Evolutionary conservation across 1,284 basidiomycete genomes (phyloP).

Genomic region (Coniferiporia sulphurascens): DNA sequence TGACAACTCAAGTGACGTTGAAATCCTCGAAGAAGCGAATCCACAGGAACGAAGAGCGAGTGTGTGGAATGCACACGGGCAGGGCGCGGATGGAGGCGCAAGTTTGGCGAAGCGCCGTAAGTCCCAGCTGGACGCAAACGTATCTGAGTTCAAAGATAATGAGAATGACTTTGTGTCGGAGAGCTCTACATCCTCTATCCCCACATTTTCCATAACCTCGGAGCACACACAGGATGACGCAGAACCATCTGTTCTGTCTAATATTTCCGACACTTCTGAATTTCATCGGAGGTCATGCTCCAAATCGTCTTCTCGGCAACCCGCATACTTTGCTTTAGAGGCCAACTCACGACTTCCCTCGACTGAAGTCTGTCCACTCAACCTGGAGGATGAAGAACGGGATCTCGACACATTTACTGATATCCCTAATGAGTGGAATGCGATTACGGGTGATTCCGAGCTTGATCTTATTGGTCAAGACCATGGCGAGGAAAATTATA

Average conservation of each 20-base stretch:
- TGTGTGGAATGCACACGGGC: neutral
- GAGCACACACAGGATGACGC: too few relatives aligned
- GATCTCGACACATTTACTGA: conserved; percentile 28
- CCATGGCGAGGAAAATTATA: conserved; percentile 23
- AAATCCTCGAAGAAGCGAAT: conserved; percentile 29
- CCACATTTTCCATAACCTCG: neutral
- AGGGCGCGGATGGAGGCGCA: neutral
- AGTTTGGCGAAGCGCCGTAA: neutral
- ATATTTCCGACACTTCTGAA: neutral
- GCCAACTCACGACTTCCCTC: neutral
- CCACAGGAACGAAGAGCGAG: neutral
- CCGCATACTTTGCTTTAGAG: neutral
- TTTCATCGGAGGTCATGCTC: neutral
- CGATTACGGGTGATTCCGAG: conserved; percentile 58
- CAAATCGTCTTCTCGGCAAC: neutral
- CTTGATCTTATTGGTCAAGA: neutral
- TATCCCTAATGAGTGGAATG: conserved; percentile 45
- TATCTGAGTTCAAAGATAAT: neutral
- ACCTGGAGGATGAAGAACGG: conserved; percentile 6
- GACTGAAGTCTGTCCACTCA: neutral
- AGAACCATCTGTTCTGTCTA: neutral
- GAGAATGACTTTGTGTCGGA: neutral
- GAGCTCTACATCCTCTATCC: neutral
- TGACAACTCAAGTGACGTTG: conserved; percentile 21
- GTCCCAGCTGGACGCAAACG: neutral